Evolutionary conservation across 164 flowering plant genomes (phyloP), one percentile per base, ranked within the genome.

Genomic region (Magnolia kwangsiensis): DNA sequence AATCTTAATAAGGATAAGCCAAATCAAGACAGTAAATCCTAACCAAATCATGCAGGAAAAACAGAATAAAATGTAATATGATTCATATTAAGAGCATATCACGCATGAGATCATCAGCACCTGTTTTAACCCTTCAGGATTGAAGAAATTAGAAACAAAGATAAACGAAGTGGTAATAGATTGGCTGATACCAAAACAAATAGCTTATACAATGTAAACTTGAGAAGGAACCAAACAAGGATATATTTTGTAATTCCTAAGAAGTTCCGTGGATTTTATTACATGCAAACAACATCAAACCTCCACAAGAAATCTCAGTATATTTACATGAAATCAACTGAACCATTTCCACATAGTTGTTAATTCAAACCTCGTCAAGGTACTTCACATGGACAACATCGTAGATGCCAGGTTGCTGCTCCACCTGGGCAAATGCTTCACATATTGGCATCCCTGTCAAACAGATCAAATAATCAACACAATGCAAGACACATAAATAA

Each of bases 361-460:
- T 50, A 20, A 61, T 24, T 23, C 88, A 61, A 80, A 96, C 99
- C 99, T 96, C 97, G 2, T 96, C 99, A 72, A 82, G 87, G 79
- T 90, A 92, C 83, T 94, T 96, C 29, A 96, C 96, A 80, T 91
- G 96, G 50, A 96, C 99, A 63, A 90, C 98, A 77, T 96, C 98
- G 70, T 91, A 95, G 18, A 95, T 90, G 74, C 86, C 91, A 6
- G 98, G 97, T 76, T 91, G 92, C 77, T 96, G 95, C 74, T 96
- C 98, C n/a, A 94, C 90, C 63, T 92, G 97, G 14, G 91, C 90
- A 87, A 96, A 92, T 19, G 99, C 99, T 84, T 96, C 97, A 37
- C 91, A 90, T 29, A 96, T 91, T 0, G 99, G 98, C 98, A 96
- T 96, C 66, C 99, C 99, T 96, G 85, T 63, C 80, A 9, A 72